phyloP scores from a whole-genome alignment of 768 basidiomycete genomes.

The Podaxis sp. region DNA sequence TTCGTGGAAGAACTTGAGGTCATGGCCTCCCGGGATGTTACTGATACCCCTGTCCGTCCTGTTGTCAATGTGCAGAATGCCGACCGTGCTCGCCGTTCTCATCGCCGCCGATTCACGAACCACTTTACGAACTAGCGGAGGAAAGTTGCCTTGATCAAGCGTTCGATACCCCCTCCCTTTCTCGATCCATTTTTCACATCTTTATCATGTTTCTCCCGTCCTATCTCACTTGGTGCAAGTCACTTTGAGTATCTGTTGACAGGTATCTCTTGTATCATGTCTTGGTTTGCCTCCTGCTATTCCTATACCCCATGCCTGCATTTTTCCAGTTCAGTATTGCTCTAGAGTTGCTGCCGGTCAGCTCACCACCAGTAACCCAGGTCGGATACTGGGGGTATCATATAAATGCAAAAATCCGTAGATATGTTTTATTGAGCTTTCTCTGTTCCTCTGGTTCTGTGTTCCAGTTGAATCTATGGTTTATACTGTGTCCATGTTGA shows the following conservation, averaged over 20 bases:
- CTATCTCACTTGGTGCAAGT: background rate
- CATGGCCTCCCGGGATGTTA: background rate
- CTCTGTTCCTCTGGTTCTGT: background rate
- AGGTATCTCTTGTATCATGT: background rate
- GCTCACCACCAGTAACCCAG: background rate
- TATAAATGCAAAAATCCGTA: background rate
- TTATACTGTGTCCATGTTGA: no score
- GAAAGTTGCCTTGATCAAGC: background rate
- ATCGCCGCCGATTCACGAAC: constrained; percentile 7
- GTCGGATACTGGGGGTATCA: background rate
- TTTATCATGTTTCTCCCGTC: background rate
- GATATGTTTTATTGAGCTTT: background rate
- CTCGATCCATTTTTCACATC: background rate
- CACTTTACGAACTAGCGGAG: background rate
- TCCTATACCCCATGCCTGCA: background rate
- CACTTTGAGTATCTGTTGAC: constrained; percentile 4
- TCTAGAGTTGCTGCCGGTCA: background rate
- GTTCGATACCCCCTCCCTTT: background rate
- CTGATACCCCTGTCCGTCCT: background rate
- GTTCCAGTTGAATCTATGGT: background rate
- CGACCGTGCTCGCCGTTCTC: background rate
- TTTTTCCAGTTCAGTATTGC: no score
- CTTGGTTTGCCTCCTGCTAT: background rate
- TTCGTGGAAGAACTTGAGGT: background rate
- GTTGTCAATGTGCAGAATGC: background rate